These are phyloP conservation scores for Trichoderma citrinoviride DNA, from an alignment of 2,329 filamentous ascomycete species.

Conservation along the genomic window DNA sequence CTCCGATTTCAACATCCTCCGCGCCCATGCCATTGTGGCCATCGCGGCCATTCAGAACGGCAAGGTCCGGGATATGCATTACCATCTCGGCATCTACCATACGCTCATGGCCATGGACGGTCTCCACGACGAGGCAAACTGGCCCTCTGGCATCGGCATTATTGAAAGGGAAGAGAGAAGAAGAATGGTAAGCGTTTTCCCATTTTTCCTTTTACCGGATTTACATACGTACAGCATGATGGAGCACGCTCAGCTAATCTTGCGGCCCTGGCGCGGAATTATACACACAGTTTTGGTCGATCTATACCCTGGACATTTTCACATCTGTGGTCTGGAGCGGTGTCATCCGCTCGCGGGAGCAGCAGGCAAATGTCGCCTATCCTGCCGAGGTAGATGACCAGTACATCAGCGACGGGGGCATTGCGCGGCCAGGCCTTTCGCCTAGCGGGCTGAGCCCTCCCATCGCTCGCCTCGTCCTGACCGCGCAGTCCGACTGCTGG, in stretches of 20 bases:
- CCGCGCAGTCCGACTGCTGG: conserved; percentile 39
- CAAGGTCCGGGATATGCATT: conserved; percentile 47
- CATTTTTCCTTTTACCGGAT: not conserved
- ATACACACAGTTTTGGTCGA: conserved; percentile 49
- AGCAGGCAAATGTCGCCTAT: conserved; percentile 29
- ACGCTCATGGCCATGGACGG: conserved; percentile 47
- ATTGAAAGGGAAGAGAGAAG: conserved; percentile 48
- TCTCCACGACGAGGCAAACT: conserved; percentile 53
- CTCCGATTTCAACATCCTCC: conserved; percentile 24
- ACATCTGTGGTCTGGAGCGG: conserved; percentile 50
- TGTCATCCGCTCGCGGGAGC: conserved; percentile 27
- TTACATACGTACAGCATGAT: not conserved
- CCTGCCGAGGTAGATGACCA: conserved; percentile 41
- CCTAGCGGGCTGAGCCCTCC: conserved; percentile 11
- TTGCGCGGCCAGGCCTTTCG: conserved; percentile 2
- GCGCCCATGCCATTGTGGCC: conserved; percentile 44
- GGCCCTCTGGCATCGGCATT: conserved; percentile 45
- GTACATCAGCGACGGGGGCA: conserved; percentile 34
- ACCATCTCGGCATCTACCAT: conserved; percentile 50
- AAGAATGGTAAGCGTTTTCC: conserved; percentile 38
- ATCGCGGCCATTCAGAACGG: conserved; percentile 52
- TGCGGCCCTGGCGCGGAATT: not conserved
- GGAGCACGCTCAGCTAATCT: not conserved
- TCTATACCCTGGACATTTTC: conserved; percentile 56
- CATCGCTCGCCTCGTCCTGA: conserved; percentile 14